Evolutionary conservation across 108 stramenopile species (phyloP).

Genomic region (Cyclotella atomus): DNA sequence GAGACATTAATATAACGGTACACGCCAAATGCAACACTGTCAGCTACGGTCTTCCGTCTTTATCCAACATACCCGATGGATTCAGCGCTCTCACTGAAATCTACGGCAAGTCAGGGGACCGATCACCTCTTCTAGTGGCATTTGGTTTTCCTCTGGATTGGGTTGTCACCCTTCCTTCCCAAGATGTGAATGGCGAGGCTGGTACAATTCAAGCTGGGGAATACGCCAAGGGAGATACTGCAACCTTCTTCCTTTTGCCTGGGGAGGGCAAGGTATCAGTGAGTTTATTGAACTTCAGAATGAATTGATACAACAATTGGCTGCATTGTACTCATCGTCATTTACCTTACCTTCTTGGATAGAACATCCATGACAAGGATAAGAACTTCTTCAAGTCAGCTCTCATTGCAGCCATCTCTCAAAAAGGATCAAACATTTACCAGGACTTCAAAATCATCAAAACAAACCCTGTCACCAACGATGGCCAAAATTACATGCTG

Average conservation of each 20-base stretch:
- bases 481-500: slow-evolving; percentile 64
- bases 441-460: slow-evolving; percentile 94
- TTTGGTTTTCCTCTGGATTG: slow-evolving; percentile 91
- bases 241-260: slow-evolving; percentile 83
- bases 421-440: slow-evolving; percentile 91
- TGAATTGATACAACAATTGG: neutral
- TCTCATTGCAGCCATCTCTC: slow-evolving; percentile 73
- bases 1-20: neutral
- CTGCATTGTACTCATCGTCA: neutral
- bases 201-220: slow-evolving; percentile 95
- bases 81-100: slow-evolving; percentile 86
- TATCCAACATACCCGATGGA: slow-evolving; percentile 74
- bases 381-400: slow-evolving; percentile 76
- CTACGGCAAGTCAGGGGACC: slow-evolving; percentile 85
- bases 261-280: slow-evolving; percentile 71
- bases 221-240: slow-evolving; percentile 97
- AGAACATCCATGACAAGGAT: slow-evolving; percentile 63
- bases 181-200: slow-evolving; percentile 95
- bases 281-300: slow-evolving; percentile 10
- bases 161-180: slow-evolving; percentile 87
- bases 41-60: slow-evolving; percentile 80
- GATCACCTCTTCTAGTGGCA: slow-evolving; percentile 86
- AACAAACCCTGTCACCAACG: slow-evolving; percentile 59
- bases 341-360: neutral
- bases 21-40: neutral